A percentile compares a stretch with the other conserved stretches of the same genome.
Conservation (phyloP, 257 asterid genomes). For the Rehmannia glutinosa region DNA sequence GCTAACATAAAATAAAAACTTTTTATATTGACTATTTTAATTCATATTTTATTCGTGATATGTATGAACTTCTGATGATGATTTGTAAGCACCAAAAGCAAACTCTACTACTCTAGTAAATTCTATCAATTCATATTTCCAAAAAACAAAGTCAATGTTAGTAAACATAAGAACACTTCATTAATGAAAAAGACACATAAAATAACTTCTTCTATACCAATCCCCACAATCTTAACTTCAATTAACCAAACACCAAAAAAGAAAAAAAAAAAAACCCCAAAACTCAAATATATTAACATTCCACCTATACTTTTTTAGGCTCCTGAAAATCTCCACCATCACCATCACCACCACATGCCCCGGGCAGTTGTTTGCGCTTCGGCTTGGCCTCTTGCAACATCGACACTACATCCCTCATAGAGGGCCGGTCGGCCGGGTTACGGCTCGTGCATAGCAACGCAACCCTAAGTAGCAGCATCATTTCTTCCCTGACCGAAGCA, state of each 20-base stretch:
- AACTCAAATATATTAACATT: constrained; percentile 38
- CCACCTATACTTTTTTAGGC: constrained; percentile 34
- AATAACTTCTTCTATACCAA: constrained; percentile 48
- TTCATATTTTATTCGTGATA: too few species aligned
- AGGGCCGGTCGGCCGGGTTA: constrained; percentile 85
- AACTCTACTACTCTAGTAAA: too few species aligned
- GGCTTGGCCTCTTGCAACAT: constrained; percentile 87
- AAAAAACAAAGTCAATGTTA: not conserved
- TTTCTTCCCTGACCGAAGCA: constrained; percentile 70
- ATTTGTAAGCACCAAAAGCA: too few species aligned
- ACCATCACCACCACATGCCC: constrained; percentile 10
- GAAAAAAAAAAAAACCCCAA: not conserved
- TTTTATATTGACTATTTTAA: too few species aligned
- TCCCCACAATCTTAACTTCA: constrained; percentile 38
- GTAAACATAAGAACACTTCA: not conserved
- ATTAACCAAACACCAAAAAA: not conserved
- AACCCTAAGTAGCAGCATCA: constrained; percentile 70
- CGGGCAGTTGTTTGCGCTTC: constrained; percentile 50
- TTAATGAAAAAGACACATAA: not conserved
- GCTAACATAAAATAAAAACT: too few species aligned
- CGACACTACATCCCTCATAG: constrained; percentile 89
- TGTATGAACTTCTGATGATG: too few species aligned
- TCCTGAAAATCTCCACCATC: constrained; percentile 25
- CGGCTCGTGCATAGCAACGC: constrained; percentile 84
- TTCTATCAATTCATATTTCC: too few species aligned